Base-by-base conservation (phyloP, 2,329 filamentous ascomycete genomes). In the Cytospora piceae region DNA sequence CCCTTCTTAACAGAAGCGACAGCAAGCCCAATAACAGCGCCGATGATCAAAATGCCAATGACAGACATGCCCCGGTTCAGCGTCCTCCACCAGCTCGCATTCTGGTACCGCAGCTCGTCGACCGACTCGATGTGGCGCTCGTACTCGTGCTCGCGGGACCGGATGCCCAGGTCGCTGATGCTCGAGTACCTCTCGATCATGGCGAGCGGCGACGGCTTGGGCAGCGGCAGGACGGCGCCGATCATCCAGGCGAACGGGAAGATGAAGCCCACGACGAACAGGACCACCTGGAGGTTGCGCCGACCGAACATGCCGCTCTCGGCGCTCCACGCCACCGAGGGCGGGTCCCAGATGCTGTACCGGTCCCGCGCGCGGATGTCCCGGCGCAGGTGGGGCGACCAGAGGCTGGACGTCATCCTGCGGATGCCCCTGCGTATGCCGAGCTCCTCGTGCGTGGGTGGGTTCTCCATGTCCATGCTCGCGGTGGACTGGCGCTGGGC, bases 211-310 rank as follows among this genome's bases (percentile, higher is more conserved):
- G 87, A 84, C 63, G 83, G 83, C 1, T 80, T 79, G 12, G 91
- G 91, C 8, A 96, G 77, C 1, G 91, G 91, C 15, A 95, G 80
- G 62, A 94, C 83, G 1, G 92, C 86, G 1, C 89, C 93, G 69
- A 93, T 81, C 79, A 94, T 91, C 92, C 92, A 96, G 63, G 89
- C 90, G 67, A 93, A 83, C 7, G 92, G 93, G 72, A 93, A 87
- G 56, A 94, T 79, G 73, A 96, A 96, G 29, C 93, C 93, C 56
- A 90, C 52, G 63, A 88, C 86, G 77, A 96, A 96, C 58, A 92
- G 80, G 61, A 90, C 80, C 34, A 94, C 84, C 76, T 96, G 93
- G 56, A 87, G 78, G 73, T 94, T 94, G 68, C 90, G 85, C 69
- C 85, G 85, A 59, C 88, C 88, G 69, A 90, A 82, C 4, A 86